Evolutionary conservation across 345 rosid genomes (phyloP).

Genomic region (Durio zibethinus): DNA sequence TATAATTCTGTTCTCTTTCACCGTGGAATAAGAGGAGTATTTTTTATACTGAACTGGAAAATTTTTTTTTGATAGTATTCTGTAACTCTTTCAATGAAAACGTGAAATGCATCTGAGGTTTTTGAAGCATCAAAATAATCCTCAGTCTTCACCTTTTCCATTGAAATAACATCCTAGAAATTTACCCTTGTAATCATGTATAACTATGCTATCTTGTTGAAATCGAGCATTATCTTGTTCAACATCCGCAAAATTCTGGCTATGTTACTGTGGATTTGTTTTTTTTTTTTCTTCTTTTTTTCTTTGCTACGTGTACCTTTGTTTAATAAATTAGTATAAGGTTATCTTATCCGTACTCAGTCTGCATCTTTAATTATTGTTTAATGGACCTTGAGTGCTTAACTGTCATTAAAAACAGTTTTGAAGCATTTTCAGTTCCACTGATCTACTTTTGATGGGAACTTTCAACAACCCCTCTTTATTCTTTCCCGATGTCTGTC

Average conservation of each 20-base stretch:
- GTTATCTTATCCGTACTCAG: conserved; percentile 21
- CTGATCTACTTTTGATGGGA: conserved; percentile 31
- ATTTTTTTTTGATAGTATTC: neutral
- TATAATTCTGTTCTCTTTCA: conserved; percentile 22
- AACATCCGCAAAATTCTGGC: conserved; percentile 2
- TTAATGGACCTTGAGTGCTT: conserved; percentile 20
- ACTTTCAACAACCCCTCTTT: conserved; percentile 41
- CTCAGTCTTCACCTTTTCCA: conserved; percentile 12
- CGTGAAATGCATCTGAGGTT: neutral
- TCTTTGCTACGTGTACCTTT: neutral
- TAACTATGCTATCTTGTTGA: conserved; percentile 18
- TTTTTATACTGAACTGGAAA: neutral
- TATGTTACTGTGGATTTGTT: neutral
- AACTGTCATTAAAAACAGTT: conserved; percentile 17
- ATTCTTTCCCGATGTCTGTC: conserved; percentile 43
- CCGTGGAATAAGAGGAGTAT: conserved; percentile 14
- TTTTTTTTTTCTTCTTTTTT: neutral
- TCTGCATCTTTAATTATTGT: conserved; percentile 17
- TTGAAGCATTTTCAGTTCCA: conserved; percentile 16
- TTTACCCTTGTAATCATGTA: conserved; percentile 22
- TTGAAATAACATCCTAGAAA: conserved; percentile 22
- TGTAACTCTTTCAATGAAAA: neutral
- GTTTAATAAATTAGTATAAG: conserved; percentile 1
- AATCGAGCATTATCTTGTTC: conserved; percentile 18
- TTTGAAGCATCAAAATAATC: conserved; percentile 18